These are phyloP conservation scores for Colletotrichum liaoningense DNA, from an alignment of 2,329 filamentous ascomycete species.

Conservation along the genomic window DNA sequence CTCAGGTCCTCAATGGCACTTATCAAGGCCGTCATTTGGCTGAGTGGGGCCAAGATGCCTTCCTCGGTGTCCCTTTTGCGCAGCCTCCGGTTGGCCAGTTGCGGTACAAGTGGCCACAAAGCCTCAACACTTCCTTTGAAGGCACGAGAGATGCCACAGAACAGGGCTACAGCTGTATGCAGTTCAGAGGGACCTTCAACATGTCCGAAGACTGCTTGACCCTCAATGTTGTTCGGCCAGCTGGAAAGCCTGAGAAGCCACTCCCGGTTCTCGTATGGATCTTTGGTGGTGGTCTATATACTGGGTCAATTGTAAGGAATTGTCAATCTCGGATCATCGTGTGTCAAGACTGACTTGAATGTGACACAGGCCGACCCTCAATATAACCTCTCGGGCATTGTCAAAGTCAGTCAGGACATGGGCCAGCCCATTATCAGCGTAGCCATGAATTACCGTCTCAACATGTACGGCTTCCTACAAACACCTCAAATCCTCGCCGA, in stretches of 20 bases:
- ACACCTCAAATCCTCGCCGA: slow-evolving; percentile 55
- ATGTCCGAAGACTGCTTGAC: slow-evolving; percentile 62
- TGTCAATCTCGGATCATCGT: neutral
- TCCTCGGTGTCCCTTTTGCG: slow-evolving; percentile 50
- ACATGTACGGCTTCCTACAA: slow-evolving; percentile 65
- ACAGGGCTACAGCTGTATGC: slow-evolving; percentile 59
- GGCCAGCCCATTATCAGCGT: slow-evolving; percentile 65
- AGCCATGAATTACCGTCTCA: slow-evolving; percentile 65
- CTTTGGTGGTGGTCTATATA: slow-evolving; percentile 65
- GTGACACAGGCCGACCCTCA: slow-evolving; percentile 56
- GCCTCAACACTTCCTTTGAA: slow-evolving; percentile 52
- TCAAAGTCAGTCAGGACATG: slow-evolving; percentile 63
- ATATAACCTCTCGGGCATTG: slow-evolving; percentile 74
- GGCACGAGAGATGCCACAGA: slow-evolving; percentile 51
- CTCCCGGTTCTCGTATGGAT: slow-evolving; percentile 66
- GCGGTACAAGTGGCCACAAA: slow-evolving; percentile 50
- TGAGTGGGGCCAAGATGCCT: slow-evolving; percentile 52
- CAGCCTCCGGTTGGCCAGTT: slow-evolving; percentile 50
- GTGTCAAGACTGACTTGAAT: neutral
- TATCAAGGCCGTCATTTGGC: slow-evolving; percentile 47
- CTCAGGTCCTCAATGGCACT: slow-evolving; percentile 45
- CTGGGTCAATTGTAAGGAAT: slow-evolving; percentile 53
- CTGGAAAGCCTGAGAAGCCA: slow-evolving; percentile 43
- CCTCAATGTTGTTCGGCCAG: slow-evolving; percentile 55
- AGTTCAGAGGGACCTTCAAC: slow-evolving; percentile 53